These are phyloP conservation scores for Tetrastigma voinierianum DNA, from an alignment of 164 flowering plant genomes.

Conservation along the genomic window DNA sequence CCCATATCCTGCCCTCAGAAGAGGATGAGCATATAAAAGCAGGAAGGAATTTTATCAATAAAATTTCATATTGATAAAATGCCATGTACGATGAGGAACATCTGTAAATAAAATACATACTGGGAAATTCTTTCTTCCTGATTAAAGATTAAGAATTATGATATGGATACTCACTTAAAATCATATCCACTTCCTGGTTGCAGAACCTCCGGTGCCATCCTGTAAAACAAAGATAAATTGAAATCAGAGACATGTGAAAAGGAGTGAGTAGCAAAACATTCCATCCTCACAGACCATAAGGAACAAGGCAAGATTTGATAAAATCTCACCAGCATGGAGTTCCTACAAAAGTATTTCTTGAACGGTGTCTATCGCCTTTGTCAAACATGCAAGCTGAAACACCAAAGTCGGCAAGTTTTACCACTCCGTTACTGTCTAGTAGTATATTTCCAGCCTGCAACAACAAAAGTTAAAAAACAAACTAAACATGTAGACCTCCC, in stretches of 20 bases:
- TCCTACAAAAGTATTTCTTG: constrained; percentile 96
- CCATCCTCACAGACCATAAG: background rate
- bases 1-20: too few relatives aligned
- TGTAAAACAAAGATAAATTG: constrained; percentile 24
- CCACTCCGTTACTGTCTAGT: constrained; percentile 71
- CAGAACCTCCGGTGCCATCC: constrained; percentile 99
- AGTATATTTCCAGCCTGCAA: constrained; percentile 95
- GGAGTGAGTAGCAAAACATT: background rate
- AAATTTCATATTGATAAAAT: background rate
- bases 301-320: background rate
- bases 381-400: constrained; percentile 99
- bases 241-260: background rate
- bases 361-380: constrained; percentile 85
- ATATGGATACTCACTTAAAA: constrained; percentile 67
- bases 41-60: too few relatives aligned
- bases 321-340: constrained; percentile 93
- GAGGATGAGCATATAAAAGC: too few relatives aligned
- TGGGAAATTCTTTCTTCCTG: background rate
- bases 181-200: constrained; percentile 97
- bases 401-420: constrained; percentile 98
- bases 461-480: constrained; percentile 8
- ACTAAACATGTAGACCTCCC: background rate
- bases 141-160: background rate
- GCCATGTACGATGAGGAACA: too few relatives aligned
- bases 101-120: too few relatives aligned